Evolutionary conservation across 2,329 filamentous ascomycete species (phyloP).

Genomic region (Sporothrix schenckii): DNA sequence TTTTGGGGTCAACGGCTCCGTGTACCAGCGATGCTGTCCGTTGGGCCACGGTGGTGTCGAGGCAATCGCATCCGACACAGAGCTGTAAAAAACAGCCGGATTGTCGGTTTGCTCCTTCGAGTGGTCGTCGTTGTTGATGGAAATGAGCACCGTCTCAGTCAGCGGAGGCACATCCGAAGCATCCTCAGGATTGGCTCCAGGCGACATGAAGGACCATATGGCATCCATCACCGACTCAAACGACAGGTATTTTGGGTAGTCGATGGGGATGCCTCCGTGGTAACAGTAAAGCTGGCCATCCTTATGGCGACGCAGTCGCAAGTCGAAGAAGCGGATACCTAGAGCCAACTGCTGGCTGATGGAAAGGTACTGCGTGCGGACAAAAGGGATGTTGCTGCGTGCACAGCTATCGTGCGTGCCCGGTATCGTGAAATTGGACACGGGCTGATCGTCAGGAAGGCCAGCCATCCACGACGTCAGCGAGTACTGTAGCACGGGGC

Average conservation of each 20-base stretch:
- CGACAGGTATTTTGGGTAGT: constrained; percentile 63
- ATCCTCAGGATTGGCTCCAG: constrained; percentile 42
- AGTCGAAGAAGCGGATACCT: constrained; percentile 72
- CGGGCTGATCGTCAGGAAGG: constrained; percentile 58
- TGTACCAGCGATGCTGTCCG: constrained; percentile 59
- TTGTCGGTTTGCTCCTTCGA: constrained; percentile 61
- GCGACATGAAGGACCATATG: constrained; percentile 62
- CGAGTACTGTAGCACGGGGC: constrained; percentile 41
- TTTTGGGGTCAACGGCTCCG: constrained; percentile 59
- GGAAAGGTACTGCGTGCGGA: constrained; percentile 70
- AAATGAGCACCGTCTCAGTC: constrained; percentile 68
- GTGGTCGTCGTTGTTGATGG: constrained; percentile 67
- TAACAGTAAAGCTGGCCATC: constrained; percentile 64
- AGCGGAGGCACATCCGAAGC: constrained; percentile 46
- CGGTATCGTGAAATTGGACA: constrained; percentile 69
- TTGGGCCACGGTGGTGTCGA: constrained; percentile 41
- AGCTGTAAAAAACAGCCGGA: constrained; percentile 46
- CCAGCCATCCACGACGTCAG: constrained; percentile 65
- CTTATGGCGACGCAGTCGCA: constrained; percentile 49
- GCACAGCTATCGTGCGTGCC: constrained; percentile 71
- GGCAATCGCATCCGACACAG: constrained; percentile 59
- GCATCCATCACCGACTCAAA: constrained; percentile 63
- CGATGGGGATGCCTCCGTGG: constrained; percentile 70
- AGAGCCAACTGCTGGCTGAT: constrained; percentile 67
- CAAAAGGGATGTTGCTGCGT: constrained; percentile 56